phyloP scores from a whole-genome alignment of 2,329 filamentous ascomycete genomes.

The Fusarium udum region DNA sequence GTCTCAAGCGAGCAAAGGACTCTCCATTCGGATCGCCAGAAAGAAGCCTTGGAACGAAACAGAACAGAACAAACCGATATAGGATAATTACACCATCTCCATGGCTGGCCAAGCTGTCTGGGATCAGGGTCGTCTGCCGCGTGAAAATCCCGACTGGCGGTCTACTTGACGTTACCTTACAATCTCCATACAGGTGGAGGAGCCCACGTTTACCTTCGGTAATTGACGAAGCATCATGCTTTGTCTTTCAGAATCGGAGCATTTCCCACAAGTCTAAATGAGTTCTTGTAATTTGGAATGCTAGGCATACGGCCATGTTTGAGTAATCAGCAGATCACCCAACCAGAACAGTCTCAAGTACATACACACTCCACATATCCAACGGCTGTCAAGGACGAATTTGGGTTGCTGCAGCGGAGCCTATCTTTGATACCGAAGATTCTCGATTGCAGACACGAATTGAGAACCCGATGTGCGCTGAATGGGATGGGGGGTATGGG shows the following conservation, averaged over 20 bases:
- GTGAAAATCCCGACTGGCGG: constrained; percentile 37
- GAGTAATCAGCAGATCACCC: background rate
- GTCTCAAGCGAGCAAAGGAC: constrained; percentile 2
- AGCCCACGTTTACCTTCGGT: constrained; percentile 17
- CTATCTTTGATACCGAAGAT: constrained; percentile 12
- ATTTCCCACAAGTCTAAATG: constrained; percentile 18
- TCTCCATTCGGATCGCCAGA: constrained; percentile 3
- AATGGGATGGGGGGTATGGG: constrained; percentile 19
- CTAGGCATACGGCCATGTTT: constrained; percentile 8
- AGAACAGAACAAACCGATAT: background rate
- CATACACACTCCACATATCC: background rate
- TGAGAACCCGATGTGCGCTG: background rate
- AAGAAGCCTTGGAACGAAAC: constrained; percentile 11
- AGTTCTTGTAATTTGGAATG: background rate
- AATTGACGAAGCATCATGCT: constrained; percentile 19
- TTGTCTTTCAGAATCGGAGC: constrained; percentile 18
- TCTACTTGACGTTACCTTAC: constrained; percentile 25
- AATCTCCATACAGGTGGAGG: constrained; percentile 22
- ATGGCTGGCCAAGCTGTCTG: constrained; percentile 7
- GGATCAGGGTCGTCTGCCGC: constrained; percentile 30
- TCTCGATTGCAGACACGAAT: background rate
- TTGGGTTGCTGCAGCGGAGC: constrained; percentile 3
- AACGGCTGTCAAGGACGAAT: constrained; percentile 13
- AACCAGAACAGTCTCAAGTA: background rate
- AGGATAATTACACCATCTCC: background rate